Evolutionary conservation across 495 filamentous ascomycete genomes (phyloP), one percentile per base, ranked within the genome.

Genomic region (Daldinia vernicosa): DNA sequence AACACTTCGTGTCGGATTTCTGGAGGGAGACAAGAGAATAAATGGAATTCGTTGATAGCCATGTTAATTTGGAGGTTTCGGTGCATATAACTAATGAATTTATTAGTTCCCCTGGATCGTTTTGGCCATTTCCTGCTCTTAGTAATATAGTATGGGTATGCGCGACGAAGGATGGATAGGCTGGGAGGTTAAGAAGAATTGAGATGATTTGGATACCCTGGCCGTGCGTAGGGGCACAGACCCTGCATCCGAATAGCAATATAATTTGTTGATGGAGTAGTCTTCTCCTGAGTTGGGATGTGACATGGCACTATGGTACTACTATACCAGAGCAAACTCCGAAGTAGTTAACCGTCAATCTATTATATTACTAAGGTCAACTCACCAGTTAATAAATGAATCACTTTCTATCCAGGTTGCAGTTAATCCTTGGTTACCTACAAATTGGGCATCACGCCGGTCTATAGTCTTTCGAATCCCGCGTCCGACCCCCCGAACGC

Each of bases 1-100:
- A 63, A 67, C 4, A 71, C 63, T 14, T 24, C 51, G 2, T 12
- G 39, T 4, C 69, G 63, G 26, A 71, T 50, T 37, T 71, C 69
- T 2, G 27, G 5, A 0, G 69, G 69, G 26, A 71, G 59, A 28
- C 15, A 37, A 39, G 28, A 39, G 52, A 71, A 71, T 15, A 52
- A 37, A n/a, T 58, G 52, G 50, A 71, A 71, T 22, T 6, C 6
- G 4, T 40, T 17, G 6, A 40, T 15, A 4, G 39, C 15, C 39
- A 40, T 40, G 39, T 40, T 40, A 17, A 40, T 6, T 40, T 40
- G n/a, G 5, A n/a, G 39, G 39, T 8, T 17, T 40, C 5, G 5
- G 39, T 0, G 39, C 3, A 17, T 40, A n/a, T 40, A 39, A 6
- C 37, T n/a, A 39, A 39, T 39, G 7, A 39, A 39, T 14, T 39